A percentile compares a stretch with the other conserved stretches of the same genome.
Evolutionary conservation across 352 stramenopile species (phyloP).

Genomic region (Thalassiosira livingstoniorum): DNA sequence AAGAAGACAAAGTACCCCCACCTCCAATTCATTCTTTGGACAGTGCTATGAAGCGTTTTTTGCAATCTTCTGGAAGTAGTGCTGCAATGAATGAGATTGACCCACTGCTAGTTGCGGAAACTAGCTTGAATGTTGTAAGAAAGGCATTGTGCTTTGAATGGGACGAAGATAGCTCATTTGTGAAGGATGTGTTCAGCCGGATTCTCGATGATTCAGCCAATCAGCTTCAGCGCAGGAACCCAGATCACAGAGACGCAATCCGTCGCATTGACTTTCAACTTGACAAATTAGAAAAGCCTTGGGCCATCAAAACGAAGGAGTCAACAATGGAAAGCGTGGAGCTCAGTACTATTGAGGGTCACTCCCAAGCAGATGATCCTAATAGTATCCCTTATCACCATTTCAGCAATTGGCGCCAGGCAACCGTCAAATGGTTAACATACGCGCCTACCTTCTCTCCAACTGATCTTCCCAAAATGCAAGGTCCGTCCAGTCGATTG

Average conservation of each 20-base stretch:
- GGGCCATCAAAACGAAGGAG: constrained; percentile 77
- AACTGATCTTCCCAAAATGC: constrained; percentile 85
- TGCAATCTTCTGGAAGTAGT: background rate
- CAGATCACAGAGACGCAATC: constrained; percentile 79
- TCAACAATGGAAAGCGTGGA: background rate
- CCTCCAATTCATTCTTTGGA: constrained; percentile 35
- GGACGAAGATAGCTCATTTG: constrained; percentile 78
- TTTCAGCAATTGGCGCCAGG: constrained; percentile 79
- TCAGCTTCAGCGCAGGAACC: constrained; percentile 68
- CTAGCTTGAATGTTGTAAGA: constrained; percentile 34
- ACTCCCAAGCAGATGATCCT: background rate
- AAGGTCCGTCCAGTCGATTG: constrained; percentile 70
- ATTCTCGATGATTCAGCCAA: constrained; percentile 82
- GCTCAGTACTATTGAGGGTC: background rate
- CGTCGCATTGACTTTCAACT: constrained; percentile 67
- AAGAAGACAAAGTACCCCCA: constrained; percentile 26
- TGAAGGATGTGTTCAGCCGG: constrained; percentile 77
- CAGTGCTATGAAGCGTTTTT: constrained; percentile 28
- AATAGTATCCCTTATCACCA: constrained; percentile 24
- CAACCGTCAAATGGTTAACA: constrained; percentile 86
- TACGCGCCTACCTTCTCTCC: constrained; percentile 87
- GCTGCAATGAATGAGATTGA: background rate
- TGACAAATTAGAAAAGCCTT: constrained; percentile 86
- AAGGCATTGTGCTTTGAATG: constrained; percentile 77
- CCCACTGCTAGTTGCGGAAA: constrained; percentile 30